These are phyloP conservation scores for Camillea tinctor DNA, from an alignment of 2,329 filamentous ascomycete species.

Conservation along the genomic window DNA sequence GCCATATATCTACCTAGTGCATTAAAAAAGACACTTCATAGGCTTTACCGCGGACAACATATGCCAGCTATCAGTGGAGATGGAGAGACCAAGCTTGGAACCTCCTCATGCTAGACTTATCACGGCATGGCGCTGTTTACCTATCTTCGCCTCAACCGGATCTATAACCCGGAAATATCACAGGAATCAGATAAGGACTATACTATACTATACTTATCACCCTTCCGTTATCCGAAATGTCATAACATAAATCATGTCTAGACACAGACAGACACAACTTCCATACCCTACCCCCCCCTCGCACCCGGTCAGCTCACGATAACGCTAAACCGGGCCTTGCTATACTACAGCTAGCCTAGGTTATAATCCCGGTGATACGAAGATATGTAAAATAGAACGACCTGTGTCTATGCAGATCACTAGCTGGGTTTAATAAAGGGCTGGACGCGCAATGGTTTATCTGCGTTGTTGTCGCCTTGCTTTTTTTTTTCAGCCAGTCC, in stretches of 20 bases:
- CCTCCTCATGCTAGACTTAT: neutral
- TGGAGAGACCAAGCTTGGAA: too few species aligned
- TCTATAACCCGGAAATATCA: neutral
- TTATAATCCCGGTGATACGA: neutral
- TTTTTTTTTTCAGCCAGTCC: too few species aligned
- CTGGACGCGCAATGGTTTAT: neutral
- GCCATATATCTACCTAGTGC: too few species aligned
- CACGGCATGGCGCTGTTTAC: neutral
- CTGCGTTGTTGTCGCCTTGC: neutral
- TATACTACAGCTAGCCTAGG: neutral
- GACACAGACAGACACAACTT: neutral
- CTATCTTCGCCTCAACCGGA: neutral
- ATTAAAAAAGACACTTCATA: neutral
- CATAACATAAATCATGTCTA: neutral
- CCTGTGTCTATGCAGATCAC: neutral
- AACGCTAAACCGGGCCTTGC: neutral
- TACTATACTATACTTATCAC: neutral
- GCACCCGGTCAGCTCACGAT: neutral
- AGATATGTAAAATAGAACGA: neutral
- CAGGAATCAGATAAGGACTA: neutral
- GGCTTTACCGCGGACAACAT: neutral
- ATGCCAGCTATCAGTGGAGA: neutral
- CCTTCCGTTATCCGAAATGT: neutral
- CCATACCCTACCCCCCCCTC: neutral
- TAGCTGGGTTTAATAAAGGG: neutral